A percentile compares a stretch with the other conserved stretches of the same genome.
phyloP scores from a whole-genome alignment of 2,329 filamentous ascomycete genomes.

The Verticillium nubilum region DNA sequence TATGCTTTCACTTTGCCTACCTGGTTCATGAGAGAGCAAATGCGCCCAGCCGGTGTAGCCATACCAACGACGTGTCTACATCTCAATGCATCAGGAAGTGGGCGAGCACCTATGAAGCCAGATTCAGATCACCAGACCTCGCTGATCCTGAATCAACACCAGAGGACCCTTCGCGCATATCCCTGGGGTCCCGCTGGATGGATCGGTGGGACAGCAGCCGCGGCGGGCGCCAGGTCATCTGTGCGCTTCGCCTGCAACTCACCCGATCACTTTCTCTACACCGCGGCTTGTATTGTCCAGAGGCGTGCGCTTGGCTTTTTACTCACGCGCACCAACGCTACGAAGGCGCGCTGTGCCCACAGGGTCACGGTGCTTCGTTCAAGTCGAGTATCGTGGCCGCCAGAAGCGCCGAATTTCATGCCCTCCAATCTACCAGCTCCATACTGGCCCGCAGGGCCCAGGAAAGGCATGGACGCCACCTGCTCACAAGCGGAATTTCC shows the following conservation, averaged over 20 bases:
- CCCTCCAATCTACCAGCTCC: neutral
- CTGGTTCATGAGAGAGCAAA: too few species aligned
- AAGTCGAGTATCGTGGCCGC: neutral
- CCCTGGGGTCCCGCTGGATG: neutral
- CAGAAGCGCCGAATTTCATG: neutral
- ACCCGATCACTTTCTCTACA: neutral
- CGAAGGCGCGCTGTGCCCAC: neutral
- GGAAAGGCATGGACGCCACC: neutral
- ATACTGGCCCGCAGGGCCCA: neutral
- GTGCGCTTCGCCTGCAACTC: neutral
- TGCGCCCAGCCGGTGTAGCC: too few species aligned
- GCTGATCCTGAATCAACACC: neutral
- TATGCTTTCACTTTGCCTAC: too few species aligned
- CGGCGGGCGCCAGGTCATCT: neutral
- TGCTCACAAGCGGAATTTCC: neutral
- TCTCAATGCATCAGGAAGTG: neutral
- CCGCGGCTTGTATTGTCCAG: neutral
- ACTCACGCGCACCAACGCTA: neutral
- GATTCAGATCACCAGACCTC: conserved; percentile 8
- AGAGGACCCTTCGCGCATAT: conserved; percentile 8
- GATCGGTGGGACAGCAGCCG: neutral
- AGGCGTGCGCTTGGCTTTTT: neutral
- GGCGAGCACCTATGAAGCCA: neutral
- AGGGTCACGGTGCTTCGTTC: too few species aligned
- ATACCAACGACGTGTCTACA: too few species aligned